A percentile compares a stretch with the other conserved stretches of the same genome.
Evolutionary conservation across 768 basidiomycete species (phyloP).

Genomic region (Macrolepiota fuliginosa): DNA sequence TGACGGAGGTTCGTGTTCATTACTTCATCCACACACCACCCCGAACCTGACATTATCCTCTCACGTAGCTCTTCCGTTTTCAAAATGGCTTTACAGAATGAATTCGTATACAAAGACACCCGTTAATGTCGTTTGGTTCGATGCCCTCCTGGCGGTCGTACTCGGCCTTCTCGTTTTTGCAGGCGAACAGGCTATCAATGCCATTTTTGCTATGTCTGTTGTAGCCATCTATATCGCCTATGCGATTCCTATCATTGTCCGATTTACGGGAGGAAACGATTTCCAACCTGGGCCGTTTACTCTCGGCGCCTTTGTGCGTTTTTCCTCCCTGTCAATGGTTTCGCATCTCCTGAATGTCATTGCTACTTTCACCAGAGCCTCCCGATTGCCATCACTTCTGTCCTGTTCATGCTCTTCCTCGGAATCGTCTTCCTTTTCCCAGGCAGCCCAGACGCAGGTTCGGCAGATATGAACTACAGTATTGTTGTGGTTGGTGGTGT

Average conservation of each 20-base stretch:
- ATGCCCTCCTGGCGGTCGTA: constrained; percentile 40
- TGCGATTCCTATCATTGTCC: constrained; percentile 50
- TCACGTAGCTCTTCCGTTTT: constrained; percentile 55
- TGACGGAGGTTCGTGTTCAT: constrained; percentile 42
- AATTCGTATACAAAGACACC: constrained; percentile 55
- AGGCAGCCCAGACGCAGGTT: constrained; percentile 42
- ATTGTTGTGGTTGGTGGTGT: constrained; percentile 66
- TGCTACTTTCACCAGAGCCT: constrained; percentile 39
- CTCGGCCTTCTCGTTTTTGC: constrained; percentile 63
- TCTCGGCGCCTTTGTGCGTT: constrained; percentile 36
- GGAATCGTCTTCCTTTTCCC: constrained; percentile 66
- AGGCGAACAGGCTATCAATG: constrained; percentile 54
- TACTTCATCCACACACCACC: not conserved
- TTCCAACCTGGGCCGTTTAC: constrained; percentile 58
- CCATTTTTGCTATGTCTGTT: constrained; percentile 52
- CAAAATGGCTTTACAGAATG: constrained; percentile 56
- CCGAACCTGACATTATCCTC: not conserved
- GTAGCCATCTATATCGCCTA: constrained; percentile 49
- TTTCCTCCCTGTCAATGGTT: not conserved
- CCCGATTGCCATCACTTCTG: constrained; percentile 54
- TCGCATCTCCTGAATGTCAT: not conserved
- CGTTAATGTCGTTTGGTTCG: constrained; percentile 56
- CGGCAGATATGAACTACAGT: constrained; percentile 68
- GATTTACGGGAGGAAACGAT: constrained; percentile 44
- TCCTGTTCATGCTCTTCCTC: constrained; percentile 69